Percentiles rank a stretch among this genome's conserved stretches.
Evolutionary conservation across 2,329 filamentous ascomycete species (phyloP).

Genomic region (Ascochyta koolunga): DNA sequence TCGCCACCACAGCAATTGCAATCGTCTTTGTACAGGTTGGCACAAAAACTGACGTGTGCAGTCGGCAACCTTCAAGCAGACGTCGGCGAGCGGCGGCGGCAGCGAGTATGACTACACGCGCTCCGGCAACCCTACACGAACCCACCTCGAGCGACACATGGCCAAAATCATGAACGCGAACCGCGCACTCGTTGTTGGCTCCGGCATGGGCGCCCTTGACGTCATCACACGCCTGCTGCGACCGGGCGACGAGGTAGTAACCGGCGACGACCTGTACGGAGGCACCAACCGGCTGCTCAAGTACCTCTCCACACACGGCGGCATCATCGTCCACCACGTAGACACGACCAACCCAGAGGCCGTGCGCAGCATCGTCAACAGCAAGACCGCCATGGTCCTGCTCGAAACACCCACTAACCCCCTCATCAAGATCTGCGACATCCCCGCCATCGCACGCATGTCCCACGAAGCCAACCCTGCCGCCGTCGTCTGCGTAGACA

Average conservation of each 20-base stretch:
- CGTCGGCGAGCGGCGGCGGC: conserved; percentile 75
- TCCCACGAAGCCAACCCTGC: conserved; percentile 79
- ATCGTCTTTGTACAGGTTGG: no score
- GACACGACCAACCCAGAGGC: conserved; percentile 83
- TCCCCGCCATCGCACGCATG: conserved; percentile 76
- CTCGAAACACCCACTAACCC: conserved; percentile 97
- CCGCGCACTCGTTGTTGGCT: conserved; percentile 89
- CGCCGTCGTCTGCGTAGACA: conserved; percentile 90
- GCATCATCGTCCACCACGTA: conserved; percentile 93
- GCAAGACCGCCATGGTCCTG: conserved; percentile 92
- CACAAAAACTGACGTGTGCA: conserved; percentile 42
- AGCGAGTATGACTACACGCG: conserved; percentile 97
- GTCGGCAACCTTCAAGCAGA: conserved; percentile 97
- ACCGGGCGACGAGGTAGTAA: conserved; percentile 95
- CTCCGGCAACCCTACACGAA: conserved; percentile 94
- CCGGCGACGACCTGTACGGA: conserved; percentile 95
- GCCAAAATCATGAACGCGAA: conserved; percentile 99
- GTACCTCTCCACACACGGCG: conserved; percentile 85
- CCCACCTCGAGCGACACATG: conserved; percentile 92
- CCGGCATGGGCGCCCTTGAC: conserved; percentile 96
- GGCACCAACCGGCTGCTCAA: conserved; percentile 93
- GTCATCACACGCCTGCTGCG: conserved; percentile 90
- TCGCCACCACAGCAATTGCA: not conserved
- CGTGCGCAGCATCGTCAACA: conserved; percentile 71
- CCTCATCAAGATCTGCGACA: conserved; percentile 96